Conservation (phyloP, 345 rosid genomes). For the Lumnitzera littorea region DNA sequence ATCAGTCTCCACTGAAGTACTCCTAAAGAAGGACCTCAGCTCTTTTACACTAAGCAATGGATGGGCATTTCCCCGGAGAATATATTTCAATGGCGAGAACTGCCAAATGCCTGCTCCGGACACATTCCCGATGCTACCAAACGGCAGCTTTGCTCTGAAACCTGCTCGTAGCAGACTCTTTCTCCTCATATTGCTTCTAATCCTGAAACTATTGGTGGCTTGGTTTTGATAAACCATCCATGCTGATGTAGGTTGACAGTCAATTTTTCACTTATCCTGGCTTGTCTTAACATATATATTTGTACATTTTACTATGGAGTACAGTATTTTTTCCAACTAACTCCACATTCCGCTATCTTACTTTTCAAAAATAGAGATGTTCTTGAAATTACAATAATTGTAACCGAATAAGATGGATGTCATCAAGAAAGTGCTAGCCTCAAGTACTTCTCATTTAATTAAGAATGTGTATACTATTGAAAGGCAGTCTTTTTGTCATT, state of each 20-base stretch:
- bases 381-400: not conserved
- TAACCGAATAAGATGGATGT: no score
- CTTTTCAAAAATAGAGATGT: not conserved
- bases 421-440: no score
- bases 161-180: slow-evolving; percentile 9
- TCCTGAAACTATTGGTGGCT: slow-evolving; percentile 1
- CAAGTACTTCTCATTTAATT: no score
- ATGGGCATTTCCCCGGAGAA: slow-evolving; percentile 53
- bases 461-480: no score
- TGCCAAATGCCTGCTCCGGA: slow-evolving; percentile 53
- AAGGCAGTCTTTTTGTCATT: no score
- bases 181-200: slow-evolving; percentile 10
- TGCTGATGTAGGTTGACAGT: not conserved
- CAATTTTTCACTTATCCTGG: not conserved
- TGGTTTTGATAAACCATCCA: slow-evolving; percentile 2
- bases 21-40: slow-evolving; percentile 27
- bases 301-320: not conserved
- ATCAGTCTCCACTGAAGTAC: slow-evolving; percentile 39
- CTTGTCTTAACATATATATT: not conserved
- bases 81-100: slow-evolving; percentile 48
- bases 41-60: slow-evolving; percentile 44
- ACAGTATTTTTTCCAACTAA: not conserved
- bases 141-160: slow-evolving; percentile 15
- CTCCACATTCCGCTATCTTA: not conserved
- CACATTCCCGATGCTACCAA: slow-evolving; percentile 41